Base-by-base conservation (phyloP, 2,329 filamentous ascomycete genomes). In the Aspergillus tubingensis region DNA sequence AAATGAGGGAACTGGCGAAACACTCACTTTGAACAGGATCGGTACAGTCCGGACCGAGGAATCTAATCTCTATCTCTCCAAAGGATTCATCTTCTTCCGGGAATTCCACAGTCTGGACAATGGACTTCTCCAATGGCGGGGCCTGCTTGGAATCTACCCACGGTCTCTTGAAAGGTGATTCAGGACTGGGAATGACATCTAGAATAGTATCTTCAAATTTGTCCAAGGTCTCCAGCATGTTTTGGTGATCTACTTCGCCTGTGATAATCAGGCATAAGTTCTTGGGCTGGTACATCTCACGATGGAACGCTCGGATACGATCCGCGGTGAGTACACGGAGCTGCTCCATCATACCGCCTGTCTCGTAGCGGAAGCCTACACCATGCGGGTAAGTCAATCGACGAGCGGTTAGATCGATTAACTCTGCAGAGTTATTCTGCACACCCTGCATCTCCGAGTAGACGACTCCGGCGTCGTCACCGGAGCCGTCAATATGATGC, bases 401-500 rank as follows among this genome's bases (percentile, higher is more conserved):
- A 43, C 91, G 88, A 55, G 91, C 89, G 65, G 86, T 85, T 59
- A 97, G 82, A 65, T 96, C 91, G 85, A 98, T 96, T 60, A 98
- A 86, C 74, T 96, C 92, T 7, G 84, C 82, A 66, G 90, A 88
- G 55, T 87, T 88, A 72, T 96, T 96, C 73, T 98, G 91, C 2
- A 96, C 88, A 23, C 89, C 95, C 77, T 99, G 95, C 95, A 99
- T 99, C 78, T 99, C 95, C 0, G 94, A 97, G 77, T 99, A 99
- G 8, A 99, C 95, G 1, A 97, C 93, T 64, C 92, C 95, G 44
- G 95, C 95, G 83, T 99, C 95, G 65, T 98, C 90, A 59, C 95
- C 95, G 67, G 91, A 87, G 15, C 92, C 94, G 72, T 99, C 92
- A 58, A 99, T 86, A 74, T 99, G 95, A 79, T 96, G 92, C 1